These are phyloP conservation scores for Wickerhamomyces alni DNA, from an alignment of 805 yeast species.

Conservation along the genomic window DNA sequence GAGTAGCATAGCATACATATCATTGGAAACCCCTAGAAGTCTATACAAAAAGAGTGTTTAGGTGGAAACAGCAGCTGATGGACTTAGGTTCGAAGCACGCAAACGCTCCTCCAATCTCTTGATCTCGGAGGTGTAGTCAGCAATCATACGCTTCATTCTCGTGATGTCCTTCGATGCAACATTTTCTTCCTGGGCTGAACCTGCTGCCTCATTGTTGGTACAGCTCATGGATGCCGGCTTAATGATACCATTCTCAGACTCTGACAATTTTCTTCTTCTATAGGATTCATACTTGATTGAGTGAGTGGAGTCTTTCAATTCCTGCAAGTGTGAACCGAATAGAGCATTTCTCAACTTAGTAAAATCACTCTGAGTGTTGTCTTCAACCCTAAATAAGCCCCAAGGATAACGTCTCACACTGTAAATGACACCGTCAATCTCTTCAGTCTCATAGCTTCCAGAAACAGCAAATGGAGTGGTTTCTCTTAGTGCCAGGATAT, in stretches of 20 bases:
- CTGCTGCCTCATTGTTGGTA: constrained; percentile 1
- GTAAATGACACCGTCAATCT: constrained; percentile 25
- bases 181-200: constrained; percentile 5
- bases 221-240: neutral
- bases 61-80: neutral
- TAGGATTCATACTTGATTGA: constrained; percentile 68
- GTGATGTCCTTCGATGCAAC: constrained; percentile 14
- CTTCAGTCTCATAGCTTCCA: constrained; percentile 41
- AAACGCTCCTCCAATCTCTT: constrained; percentile 13
- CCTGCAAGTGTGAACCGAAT: constrained; percentile 74
- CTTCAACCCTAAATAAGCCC: constrained; percentile 57
- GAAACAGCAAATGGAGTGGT: constrained; percentile 60
- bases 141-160: constrained; percentile 14
- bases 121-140: constrained; percentile 14
- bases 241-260: constrained; percentile 2
- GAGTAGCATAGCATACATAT: no score
- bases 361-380: constrained; percentile 62
- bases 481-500: constrained; percentile 34
- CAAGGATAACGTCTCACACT: constrained; percentile 59
- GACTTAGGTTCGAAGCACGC: constrained; percentile 4
- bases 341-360: constrained; percentile 63
- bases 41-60: no score
- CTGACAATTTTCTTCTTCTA: constrained; percentile 61
- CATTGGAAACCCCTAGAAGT: no score
- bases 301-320: constrained; percentile 75